Evolutionary conservation across 1,284 basidiomycete genomes (phyloP).

Genomic region (Boletellus sp.): DNA sequence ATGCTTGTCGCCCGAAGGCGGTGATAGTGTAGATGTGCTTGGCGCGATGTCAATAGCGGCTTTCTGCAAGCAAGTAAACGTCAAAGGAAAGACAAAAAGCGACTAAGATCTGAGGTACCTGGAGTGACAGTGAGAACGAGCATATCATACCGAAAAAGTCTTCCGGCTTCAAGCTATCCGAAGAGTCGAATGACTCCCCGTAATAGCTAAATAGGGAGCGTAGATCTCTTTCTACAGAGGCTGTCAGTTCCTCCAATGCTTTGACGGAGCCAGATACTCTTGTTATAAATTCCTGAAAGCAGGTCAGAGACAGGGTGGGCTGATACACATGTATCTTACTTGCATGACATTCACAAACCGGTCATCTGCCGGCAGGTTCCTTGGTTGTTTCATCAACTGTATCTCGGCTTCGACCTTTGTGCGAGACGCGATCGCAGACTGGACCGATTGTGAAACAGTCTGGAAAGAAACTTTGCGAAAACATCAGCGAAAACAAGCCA

Average conservation of each 20-base stretch:
- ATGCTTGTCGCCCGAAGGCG: slow-evolving; percentile 1
- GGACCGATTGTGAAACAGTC: slow-evolving; percentile 57
- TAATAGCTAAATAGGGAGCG: slow-evolving; percentile 62
- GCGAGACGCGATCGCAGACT: slow-evolving; percentile 56
- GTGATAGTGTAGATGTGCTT: slow-evolving; percentile 25
- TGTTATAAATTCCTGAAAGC: slow-evolving; percentile 53
- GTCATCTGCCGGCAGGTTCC: slow-evolving; percentile 44
- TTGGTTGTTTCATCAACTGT: slow-evolving; percentile 36
- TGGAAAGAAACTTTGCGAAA: slow-evolving; percentile 62
- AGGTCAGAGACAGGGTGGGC: neutral
- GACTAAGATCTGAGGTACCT: slow-evolving; percentile 39
- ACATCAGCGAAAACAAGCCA: neutral
- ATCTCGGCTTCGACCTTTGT: slow-evolving; percentile 59
- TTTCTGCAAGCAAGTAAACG: slow-evolving; percentile 47
- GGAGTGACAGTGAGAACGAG: slow-evolving; percentile 70
- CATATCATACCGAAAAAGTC: slow-evolving; percentile 75
- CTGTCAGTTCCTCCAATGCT: slow-evolving; percentile 62
- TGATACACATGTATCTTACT: slow-evolving; percentile 32
- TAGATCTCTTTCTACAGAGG: slow-evolving; percentile 57
- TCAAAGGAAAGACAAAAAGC: too few species aligned
- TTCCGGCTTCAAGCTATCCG: slow-evolving; percentile 68
- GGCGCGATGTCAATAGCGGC: slow-evolving; percentile 68
- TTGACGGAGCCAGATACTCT: slow-evolving; percentile 52
- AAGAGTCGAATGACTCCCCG: slow-evolving; percentile 62
- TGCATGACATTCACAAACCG: slow-evolving; percentile 66